A percentile compares a stretch with the other conserved stretches of the same genome.
phyloP scores from a whole-genome alignment of 2,329 filamentous ascomycete species.

The Paraphoma sp. region DNA sequence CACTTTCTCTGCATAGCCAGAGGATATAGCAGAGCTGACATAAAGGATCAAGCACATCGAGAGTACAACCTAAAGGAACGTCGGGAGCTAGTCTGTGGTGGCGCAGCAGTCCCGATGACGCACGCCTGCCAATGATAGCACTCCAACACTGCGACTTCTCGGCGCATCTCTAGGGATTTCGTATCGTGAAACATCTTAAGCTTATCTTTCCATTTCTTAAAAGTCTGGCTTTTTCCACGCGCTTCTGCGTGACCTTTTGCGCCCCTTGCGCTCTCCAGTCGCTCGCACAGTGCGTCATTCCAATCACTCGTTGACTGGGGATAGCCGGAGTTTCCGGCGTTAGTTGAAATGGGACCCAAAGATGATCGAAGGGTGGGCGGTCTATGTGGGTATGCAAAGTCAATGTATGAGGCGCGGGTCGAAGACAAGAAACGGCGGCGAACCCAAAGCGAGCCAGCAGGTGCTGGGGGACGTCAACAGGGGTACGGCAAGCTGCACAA shows the following conservation, averaged over 20 bases:
- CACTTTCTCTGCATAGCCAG: no score
- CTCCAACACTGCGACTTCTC: neutral
- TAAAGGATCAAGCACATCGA: no score
- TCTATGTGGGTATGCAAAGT: conserved; percentile 16
- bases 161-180: neutral
- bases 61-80: no score
- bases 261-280: neutral
- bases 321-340: neutral
- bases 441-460: conserved; percentile 12
- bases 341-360: conserved; percentile 11
- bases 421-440: conserved; percentile 10
- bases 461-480: neutral
- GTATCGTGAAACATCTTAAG: neutral
- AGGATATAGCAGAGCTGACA: no score
- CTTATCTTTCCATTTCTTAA: neutral
- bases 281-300: neutral
- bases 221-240: neutral
- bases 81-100: neutral
- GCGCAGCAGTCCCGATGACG: neutral
- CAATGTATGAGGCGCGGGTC: conserved; percentile 16
- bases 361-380: conserved; percentile 12
- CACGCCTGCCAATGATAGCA: neutral
- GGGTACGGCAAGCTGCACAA: conserved; percentile 20
- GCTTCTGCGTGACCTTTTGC: no score
- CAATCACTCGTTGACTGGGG: neutral